These are phyloP conservation scores for Leptographium galeiforme DNA, from an alignment of 2,329 filamentous ascomycete genomes.

Conservation along the genomic window DNA sequence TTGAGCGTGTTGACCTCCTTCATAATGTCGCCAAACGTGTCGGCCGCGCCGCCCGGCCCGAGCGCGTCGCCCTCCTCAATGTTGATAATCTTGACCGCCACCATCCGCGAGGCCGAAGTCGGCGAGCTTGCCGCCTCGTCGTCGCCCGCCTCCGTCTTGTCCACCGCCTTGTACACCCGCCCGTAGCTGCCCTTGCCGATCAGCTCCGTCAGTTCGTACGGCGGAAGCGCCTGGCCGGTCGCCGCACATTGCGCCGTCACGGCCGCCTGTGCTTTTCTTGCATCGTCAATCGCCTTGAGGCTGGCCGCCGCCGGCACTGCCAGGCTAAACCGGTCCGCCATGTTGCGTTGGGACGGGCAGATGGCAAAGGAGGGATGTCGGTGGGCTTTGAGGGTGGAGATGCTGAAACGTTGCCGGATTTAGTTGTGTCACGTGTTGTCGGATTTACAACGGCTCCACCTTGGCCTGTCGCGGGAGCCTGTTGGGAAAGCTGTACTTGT, in stretches of 20 bases:
- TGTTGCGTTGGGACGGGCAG: not conserved
- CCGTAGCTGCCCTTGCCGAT: slow-evolving; percentile 59
- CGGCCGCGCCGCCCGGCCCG: slow-evolving; percentile 37
- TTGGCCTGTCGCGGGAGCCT: too few species aligned
- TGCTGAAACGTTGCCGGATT: too few species aligned
- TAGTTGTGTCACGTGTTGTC: too few species aligned
- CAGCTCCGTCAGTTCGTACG: slow-evolving; percentile 48
- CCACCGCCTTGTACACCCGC: slow-evolving; percentile 49
- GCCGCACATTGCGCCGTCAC: slow-evolving; percentile 45
- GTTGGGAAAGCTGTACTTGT: too few species aligned
- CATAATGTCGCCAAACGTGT: slow-evolving; percentile 56
- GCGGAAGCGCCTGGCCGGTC: slow-evolving; percentile 40
- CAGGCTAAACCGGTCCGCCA: not conserved
- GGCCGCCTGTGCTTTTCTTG: slow-evolving; percentile 45
- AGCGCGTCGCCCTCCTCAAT: slow-evolving; percentile 63
- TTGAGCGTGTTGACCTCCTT: slow-evolving; percentile 59
- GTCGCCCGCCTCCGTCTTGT: slow-evolving; percentile 16
- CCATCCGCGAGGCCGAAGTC: slow-evolving; percentile 23
- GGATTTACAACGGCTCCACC: too few species aligned
- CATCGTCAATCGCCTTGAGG: slow-evolving; percentile 47
- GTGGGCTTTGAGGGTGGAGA: too few species aligned
- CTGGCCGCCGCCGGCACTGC: slow-evolving; percentile 5
- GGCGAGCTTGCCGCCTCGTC: too few species aligned
- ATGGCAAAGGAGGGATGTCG: too few species aligned
- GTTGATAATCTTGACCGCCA: slow-evolving; percentile 70